A percentile compares a stretch with the other conserved stretches of the same genome.
phyloP scores from a whole-genome alignment of 192 early-diverging fungal species.

The Phycomyces blakesleeanus region DNA sequence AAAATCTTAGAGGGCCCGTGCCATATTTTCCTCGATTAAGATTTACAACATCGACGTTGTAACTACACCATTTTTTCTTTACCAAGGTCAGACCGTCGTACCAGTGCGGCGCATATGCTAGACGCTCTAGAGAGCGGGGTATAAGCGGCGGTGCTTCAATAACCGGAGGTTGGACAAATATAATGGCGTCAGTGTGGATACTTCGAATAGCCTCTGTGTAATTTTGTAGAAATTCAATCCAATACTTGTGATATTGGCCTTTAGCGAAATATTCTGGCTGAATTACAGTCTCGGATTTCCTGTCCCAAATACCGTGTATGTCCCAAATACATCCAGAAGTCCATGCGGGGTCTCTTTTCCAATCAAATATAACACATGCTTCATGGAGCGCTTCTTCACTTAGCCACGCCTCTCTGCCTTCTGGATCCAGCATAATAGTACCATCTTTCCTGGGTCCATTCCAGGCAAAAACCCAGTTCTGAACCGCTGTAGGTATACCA shows the following conservation, averaged over 20 bases:
- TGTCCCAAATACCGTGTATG: constrained; percentile 51
- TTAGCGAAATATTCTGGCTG: constrained; percentile 45
- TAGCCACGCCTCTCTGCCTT: constrained; percentile 41
- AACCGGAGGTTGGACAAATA: constrained; percentile 58
- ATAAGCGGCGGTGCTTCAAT: constrained; percentile 46
- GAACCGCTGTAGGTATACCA: constrained; percentile 41
- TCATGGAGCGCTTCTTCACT: constrained; percentile 28
- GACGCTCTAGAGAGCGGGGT: constrained; percentile 31
- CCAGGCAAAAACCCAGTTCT: constrained; percentile 47
- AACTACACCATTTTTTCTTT: constrained; percentile 56
- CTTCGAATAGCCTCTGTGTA: constrained; percentile 39
- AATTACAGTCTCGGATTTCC: constrained; percentile 12
- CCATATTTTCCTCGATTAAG: constrained; percentile 53
- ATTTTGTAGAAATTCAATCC: constrained; percentile 39
- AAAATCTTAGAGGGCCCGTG: constrained; percentile 34
- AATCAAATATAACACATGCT: constrained; percentile 35
- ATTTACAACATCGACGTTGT: constrained; percentile 53
- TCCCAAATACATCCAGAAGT: constrained; percentile 52
- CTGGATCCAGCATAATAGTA: constrained; percentile 39
- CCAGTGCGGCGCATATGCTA: constrained; percentile 58
- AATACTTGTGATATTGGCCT: constrained; percentile 36
- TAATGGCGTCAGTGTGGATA: constrained; percentile 44
- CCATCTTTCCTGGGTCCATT: constrained; percentile 45
- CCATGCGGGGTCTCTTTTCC: constrained; percentile 40
- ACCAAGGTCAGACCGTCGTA: constrained; percentile 58